Evolutionary conservation across 176 grass and related monocot genomes (phyloP), one percentile per base, ranked within the genome.

Genomic region (Panicum miliaceum): DNA sequence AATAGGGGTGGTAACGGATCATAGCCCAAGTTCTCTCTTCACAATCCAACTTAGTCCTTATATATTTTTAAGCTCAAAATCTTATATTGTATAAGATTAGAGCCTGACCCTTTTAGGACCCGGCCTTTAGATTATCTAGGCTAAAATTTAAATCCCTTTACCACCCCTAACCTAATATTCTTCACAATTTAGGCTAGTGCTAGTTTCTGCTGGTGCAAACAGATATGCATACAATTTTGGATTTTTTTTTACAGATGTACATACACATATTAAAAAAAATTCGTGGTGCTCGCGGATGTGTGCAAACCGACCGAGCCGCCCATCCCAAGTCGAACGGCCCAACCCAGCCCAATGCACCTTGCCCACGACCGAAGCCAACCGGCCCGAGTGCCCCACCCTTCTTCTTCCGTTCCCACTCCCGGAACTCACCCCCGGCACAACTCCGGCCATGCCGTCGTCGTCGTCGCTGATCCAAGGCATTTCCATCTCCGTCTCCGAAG

Each of bases 401-500:
- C n/a, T n/a, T n/a, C n/a, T n/a, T 34, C 52, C 52, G 0, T 45
- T 8, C 58, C 64, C 1, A 7, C 73, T 69, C 12, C 68, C 14
- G 56, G 32, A 16, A 32, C 43, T 66, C n/a, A n/a, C n/a, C 51
- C 43, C 80, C 58, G 27, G 54, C 54, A 3, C 54, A 25, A 50
- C 63, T 65, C 73, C 67, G 68, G 45, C 45, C 45, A 85, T 73
- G 86, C 76, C 78, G 79, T 81, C 86, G 23, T 78, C 84, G 73
- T 79, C 90, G 25, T 73, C 89, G 87, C 86, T 94, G 84, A 80
- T 91, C 77, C 87, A 92, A 38, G 87, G 91, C 84, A 88, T 99
- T 79, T 95, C 93, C 62, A 86, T 98, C 87, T 93, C 91, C 53
- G 81, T 96, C 83, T 90, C 93, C 70, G 96, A 99, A 78, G 93